Evolutionary conservation across 345 rosid species (phyloP).

Genomic region (Euphorbia tirucalli): DNA sequence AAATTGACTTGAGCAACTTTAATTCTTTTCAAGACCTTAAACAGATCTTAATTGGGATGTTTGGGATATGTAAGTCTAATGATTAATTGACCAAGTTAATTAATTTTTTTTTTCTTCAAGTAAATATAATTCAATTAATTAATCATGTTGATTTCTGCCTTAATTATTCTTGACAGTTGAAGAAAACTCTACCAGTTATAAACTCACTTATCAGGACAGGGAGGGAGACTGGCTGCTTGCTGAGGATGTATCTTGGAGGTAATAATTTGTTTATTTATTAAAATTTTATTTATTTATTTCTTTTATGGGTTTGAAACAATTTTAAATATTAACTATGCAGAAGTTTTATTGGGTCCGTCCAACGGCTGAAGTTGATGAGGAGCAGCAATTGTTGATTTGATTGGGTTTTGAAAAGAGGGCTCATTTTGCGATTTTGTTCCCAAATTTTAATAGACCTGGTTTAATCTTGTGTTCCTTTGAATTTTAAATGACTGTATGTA

Average conservation of each 20-base stretch:
- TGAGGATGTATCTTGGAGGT: constrained; percentile 43
- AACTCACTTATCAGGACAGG: constrained; percentile 35
- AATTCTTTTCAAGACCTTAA: constrained; percentile 33
- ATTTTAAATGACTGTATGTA: neutral
- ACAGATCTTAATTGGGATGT: constrained; percentile 39
- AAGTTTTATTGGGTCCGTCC: constrained; percentile 29
- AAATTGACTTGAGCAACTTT: constrained; percentile 38
- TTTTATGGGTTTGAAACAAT: neutral
- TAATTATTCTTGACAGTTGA: constrained; percentile 22
- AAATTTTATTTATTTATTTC: too few species aligned
- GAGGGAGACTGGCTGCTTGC: constrained; percentile 48
- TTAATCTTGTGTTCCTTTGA: neutral
- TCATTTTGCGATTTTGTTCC: neutral
- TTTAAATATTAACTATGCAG: constrained; percentile 25
- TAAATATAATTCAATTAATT: neutral
- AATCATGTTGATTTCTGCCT: neutral
- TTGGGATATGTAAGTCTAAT: constrained; percentile 35
- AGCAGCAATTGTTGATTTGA: neutral
- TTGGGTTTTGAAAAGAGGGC: neutral
- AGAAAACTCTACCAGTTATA: constrained; percentile 27
- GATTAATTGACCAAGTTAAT: too few species aligned
- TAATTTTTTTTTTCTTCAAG: too few species aligned
- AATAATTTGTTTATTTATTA: neutral
- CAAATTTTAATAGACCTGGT: neutral
- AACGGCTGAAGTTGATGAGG: constrained; percentile 36